These are phyloP conservation scores for Purpureocillium lavendulum DNA, from an alignment of 2,329 filamentous ascomycete species.

Conservation along the genomic window DNA sequence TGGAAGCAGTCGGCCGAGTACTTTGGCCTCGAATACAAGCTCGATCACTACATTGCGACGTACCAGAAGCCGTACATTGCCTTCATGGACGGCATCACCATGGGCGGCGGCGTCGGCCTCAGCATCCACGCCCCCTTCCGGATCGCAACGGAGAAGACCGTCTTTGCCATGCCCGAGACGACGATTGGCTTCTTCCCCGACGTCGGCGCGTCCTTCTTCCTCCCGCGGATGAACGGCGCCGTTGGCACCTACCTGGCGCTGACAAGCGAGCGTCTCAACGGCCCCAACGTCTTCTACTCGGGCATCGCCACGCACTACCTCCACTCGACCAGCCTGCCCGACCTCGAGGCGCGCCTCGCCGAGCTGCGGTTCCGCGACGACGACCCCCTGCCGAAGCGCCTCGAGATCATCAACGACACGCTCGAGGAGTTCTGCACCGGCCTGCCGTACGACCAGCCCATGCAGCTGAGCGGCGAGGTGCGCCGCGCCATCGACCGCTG, in stretches of 20 bases:
- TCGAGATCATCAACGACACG: constrained; percentile 70
- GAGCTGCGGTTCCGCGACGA: constrained; percentile 85
- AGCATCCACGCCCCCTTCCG: constrained; percentile 93
- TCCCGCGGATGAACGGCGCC: constrained; percentile 78
- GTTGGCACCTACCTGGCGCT: constrained; percentile 89
- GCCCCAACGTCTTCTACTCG: constrained; percentile 80
- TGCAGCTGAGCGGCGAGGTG: constrained; percentile 58
- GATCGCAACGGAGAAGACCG: constrained; percentile 89
- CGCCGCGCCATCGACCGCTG: constrained; percentile 79
- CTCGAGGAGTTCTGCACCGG: constrained; percentile 89
- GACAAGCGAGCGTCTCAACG: constrained; percentile 75
- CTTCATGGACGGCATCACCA: constrained; percentile 96
- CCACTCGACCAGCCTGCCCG: constrained; percentile 77
- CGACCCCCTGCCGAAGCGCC: constrained; percentile 51
- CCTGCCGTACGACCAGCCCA: constrained; percentile 66
- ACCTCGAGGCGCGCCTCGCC: constrained; percentile 74
- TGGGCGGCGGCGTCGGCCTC: constrained; percentile 94
- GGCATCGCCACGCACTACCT: constrained; percentile 95
- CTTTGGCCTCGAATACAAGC: constrained; percentile 91
- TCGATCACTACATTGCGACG: constrained; percentile 91
- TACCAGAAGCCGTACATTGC: constrained; percentile 90
- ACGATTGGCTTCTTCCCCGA: constrained; percentile 98
- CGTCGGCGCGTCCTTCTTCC: constrained; percentile 92
- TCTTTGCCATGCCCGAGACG: constrained; percentile 98
- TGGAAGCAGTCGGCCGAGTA: constrained; percentile 72